Conservation (phyloP, 2,329 filamentous ascomycete species). For the Curvularia lunata region DNA sequence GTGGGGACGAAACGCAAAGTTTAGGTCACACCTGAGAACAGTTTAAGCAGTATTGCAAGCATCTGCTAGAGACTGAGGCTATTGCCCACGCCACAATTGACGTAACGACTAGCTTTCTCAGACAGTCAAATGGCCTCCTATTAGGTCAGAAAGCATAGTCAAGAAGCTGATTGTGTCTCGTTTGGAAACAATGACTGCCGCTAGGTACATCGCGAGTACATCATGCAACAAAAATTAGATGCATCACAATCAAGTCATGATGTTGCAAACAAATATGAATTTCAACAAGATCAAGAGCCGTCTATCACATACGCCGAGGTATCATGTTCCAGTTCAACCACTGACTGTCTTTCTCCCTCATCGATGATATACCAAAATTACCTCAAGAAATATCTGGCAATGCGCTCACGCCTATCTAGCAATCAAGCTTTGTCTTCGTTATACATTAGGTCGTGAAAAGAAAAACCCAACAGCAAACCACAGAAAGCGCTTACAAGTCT, state of each 20-base stretch:
- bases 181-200: neutral
- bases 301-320: neutral
- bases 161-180: neutral
- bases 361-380: neutral
- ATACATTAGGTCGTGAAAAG: slow-evolving; percentile 18
- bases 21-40: neutral
- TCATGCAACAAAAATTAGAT: neutral
- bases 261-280: neutral
- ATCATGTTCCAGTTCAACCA: neutral
- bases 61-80: neutral
- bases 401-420: slow-evolving; percentile 2
- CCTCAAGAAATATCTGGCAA: slow-evolving; percentile 1
- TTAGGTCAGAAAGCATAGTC: neutral
- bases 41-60: neutral
- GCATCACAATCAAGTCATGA: neutral
- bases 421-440: slow-evolving; percentile 12
- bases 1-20: neutral
- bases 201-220: neutral
- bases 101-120: neutral
- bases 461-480: slow-evolving; percentile 4
- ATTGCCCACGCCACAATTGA: neutral
- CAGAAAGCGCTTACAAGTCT: slow-evolving; percentile 7
- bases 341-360: neutral
- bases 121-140: neutral
- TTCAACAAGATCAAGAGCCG: neutral